Percentiles rank a stretch among this genome's conserved stretches.
Evolutionary conservation across 306 rosid genomes (phyloP).

Genomic region (Rosa multiflora): DNA sequence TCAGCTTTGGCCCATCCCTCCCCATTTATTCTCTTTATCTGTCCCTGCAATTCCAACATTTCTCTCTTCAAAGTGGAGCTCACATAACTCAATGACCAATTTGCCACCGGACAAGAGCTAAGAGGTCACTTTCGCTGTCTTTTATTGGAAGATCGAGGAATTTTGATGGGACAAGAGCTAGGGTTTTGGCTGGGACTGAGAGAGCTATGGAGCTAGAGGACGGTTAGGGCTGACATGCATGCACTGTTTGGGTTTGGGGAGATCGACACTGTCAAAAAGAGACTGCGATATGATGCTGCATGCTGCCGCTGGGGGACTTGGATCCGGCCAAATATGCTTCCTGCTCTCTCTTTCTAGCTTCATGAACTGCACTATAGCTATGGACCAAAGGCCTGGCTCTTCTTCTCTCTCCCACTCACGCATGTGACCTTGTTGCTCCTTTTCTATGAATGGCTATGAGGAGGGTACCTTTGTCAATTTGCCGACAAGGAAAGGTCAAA

Average conservation of each 20-base stretch:
- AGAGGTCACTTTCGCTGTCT: slow-evolving; percentile 7
- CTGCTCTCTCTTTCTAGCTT: slow-evolving; percentile 20
- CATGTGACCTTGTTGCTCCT: slow-evolving; percentile 8
- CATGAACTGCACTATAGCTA: not conserved
- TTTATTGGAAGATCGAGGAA: not conserved
- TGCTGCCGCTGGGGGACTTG: slow-evolving; percentile 29
- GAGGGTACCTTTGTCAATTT: not conserved
- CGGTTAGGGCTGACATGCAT: slow-evolving; percentile 40
- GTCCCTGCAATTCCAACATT: slow-evolving; percentile 69
- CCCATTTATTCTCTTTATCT: slow-evolving; percentile 30
- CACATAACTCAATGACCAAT: slow-evolving; percentile 19
- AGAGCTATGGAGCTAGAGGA: slow-evolving; percentile 23
- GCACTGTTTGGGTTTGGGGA: not conserved
- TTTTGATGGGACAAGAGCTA: slow-evolving; percentile 37
- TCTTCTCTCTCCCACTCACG: not conserved
- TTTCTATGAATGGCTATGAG: not conserved
- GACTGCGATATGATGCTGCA: slow-evolving; percentile 26
- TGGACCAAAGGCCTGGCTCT: slow-evolving; percentile 1
- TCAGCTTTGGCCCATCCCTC: slow-evolving; percentile 35
- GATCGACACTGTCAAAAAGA: slow-evolving; percentile 25
- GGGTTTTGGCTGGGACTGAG: not conserved
- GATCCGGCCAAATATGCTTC: slow-evolving; percentile 51
- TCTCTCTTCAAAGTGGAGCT: slow-evolving; percentile 8
- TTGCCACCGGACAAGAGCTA: slow-evolving; percentile 19
- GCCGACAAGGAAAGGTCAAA: not conserved